Evolutionary conservation across 1,284 basidiomycete genomes (phyloP), one percentile per base, ranked within the genome.

Genomic region (Grifola frondosa): DNA sequence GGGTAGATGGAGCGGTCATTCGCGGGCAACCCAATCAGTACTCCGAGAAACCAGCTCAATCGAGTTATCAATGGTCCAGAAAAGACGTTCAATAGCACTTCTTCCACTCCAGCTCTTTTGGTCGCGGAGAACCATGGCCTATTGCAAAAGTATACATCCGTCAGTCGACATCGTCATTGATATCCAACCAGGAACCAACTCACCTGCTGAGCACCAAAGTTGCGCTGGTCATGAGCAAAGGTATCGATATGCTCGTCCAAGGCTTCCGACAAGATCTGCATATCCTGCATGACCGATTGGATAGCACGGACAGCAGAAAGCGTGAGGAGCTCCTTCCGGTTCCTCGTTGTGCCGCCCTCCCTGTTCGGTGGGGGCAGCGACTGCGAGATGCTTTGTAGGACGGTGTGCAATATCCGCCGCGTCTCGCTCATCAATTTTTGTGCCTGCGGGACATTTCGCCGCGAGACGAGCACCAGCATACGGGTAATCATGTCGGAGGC

Each of bases 401-500:
- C 87, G 0, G 88, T 90, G 56, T 87, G 81, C 60, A 94, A 68
- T 53, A 97, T 94, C 33, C 88, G 75, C 62, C 86, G 88, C 39
- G 93, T 97, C 73, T 96, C 93, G 37, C 78, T 78, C 63, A 97
- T 77, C 43, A 97, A 86, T 56, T 88, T 86, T 58, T 87, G 83
- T 2, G 94, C 94, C 52, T 93, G 90, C 1, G 79, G 73, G 64
- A 83, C 89, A 63, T 95, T 95, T 60, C 89, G 82, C 55, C 91
- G 74, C 15, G 88, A 88, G 34, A 96, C 91, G 22, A 96, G 77
- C 17, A 97, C 85, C 20, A 97, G 76, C 7, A 89, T 88, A 16
- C 94, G 84, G 2, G 91, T 94, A 60, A 97, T 90, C 91, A 97
- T 97, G 66, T 97, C 94, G 21, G 85, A 87, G 11, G 90, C 85